Evolutionary conservation across 441 rosid species (phyloP).

Genomic region (Breynia disticha): DNA sequence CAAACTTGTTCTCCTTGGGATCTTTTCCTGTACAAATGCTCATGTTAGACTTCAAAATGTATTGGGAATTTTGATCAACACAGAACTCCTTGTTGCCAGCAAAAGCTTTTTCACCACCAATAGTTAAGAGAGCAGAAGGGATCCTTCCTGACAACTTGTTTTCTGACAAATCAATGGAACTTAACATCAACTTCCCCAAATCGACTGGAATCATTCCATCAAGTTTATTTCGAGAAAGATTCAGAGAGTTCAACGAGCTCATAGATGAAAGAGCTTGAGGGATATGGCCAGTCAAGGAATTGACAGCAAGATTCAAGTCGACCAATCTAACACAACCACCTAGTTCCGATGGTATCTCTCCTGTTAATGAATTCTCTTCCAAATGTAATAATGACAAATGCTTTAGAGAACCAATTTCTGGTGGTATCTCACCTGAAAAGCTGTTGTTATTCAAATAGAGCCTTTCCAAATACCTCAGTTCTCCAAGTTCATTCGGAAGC

Average conservation of each 20-base stretch:
- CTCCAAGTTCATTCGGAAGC: conserved; percentile 55
- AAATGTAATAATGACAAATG: conserved; percentile 57
- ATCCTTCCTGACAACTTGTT: conserved; percentile 58
- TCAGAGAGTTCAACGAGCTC: conserved; percentile 56
- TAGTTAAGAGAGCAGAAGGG: conserved; percentile 47
- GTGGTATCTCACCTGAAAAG: conserved; percentile 50
- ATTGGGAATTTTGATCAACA: conserved; percentile 26
- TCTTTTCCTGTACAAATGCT: conserved; percentile 31
- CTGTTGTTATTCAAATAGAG: conserved; percentile 46
- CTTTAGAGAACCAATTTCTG: conserved; percentile 36
- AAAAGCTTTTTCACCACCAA: conserved; percentile 65
- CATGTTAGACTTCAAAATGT: conserved; percentile 18
- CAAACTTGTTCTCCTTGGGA: conserved; percentile 15
- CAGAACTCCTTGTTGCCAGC: conserved; percentile 48
- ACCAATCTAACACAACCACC: conserved; percentile 45
- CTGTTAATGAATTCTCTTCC: conserved; percentile 55
- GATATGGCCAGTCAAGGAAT: conserved; percentile 52
- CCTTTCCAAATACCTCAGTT: conserved; percentile 42
- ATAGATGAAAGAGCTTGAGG: conserved; percentile 35
- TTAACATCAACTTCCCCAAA: conserved; percentile 54
- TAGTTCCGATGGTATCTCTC: conserved; percentile 45
- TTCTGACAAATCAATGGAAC: conserved; percentile 59
- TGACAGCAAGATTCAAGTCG: conserved; percentile 67
- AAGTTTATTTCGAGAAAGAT: conserved; percentile 62
- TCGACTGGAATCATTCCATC: conserved; percentile 47